Evolutionary conservation across 2,329 filamentous ascomycete species (phyloP).

Genomic region (Xylariales sp.): DNA sequence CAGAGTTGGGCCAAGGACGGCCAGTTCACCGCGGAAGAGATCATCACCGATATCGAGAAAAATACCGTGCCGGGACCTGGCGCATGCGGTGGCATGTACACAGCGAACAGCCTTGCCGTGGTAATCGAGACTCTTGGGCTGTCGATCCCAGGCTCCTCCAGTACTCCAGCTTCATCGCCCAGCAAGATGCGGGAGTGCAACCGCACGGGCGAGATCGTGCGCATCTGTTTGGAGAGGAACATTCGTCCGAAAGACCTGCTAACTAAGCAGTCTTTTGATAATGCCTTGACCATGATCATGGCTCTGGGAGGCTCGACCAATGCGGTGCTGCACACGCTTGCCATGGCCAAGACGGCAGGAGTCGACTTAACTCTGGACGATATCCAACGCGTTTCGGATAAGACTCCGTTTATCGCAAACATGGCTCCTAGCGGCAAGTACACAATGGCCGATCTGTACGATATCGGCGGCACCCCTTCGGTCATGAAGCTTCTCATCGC

Average conservation of each 20-base stretch:
- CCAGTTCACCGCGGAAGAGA: conserved; percentile 65
- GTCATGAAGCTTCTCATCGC: conserved; percentile 72
- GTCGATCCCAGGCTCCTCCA: conserved; percentile 76
- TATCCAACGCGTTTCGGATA: conserved; percentile 74
- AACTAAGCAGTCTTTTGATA: conserved; percentile 78
- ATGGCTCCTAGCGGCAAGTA: conserved; percentile 80
- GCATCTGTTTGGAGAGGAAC: conserved; percentile 73
- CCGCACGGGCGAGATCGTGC: conserved; percentile 74
- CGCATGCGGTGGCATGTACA: conserved; percentile 79
- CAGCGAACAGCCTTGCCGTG: conserved; percentile 85
- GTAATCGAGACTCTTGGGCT: conserved; percentile 83
- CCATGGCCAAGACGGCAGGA: conserved; percentile 83
- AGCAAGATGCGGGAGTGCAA: conserved; percentile 85
- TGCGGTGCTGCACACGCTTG: conserved; percentile 81
- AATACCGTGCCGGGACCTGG: conserved; percentile 71
- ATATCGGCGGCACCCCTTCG: conserved; percentile 69
- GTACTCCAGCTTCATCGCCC: conserved; percentile 73
- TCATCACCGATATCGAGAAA: conserved; percentile 75
- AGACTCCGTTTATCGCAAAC: conserved; percentile 82
- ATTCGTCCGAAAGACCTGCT: conserved; percentile 78
- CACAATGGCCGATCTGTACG: conserved; percentile 74
- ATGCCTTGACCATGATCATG: conserved; percentile 87
- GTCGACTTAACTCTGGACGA: conserved; percentile 77
- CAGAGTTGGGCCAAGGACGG: conserved; percentile 60
- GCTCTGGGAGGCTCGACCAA: conserved; percentile 88